phyloP scores from a whole-genome alignment of 2,329 filamentous ascomycete genomes.

The Neonectria ditissima region DNA sequence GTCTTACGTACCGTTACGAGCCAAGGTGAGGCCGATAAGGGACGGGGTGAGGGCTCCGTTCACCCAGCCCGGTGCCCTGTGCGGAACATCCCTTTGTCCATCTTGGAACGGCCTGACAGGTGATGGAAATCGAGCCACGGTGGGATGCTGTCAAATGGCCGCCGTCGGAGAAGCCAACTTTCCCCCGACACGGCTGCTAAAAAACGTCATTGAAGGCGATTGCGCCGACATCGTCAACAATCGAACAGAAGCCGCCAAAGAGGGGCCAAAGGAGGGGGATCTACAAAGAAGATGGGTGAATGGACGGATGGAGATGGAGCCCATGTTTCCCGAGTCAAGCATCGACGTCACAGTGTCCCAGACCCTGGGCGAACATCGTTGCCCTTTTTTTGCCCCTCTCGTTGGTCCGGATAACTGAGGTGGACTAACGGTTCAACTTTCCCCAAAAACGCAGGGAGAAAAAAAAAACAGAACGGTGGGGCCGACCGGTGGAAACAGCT shows the following conservation, averaged over 20 bases:
- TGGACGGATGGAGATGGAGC: too few relatives aligned
- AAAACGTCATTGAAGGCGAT: slow-evolving; percentile 4
- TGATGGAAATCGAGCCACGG: slow-evolving; percentile 5
- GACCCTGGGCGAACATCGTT: too few relatives aligned
- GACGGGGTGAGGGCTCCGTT: slow-evolving; percentile 7
- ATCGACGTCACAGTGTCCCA: slow-evolving; percentile 27
- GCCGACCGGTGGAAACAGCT: slow-evolving; percentile 14
- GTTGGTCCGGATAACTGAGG: slow-evolving; percentile 6
- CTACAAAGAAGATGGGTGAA: not conserved
- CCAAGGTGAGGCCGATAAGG: slow-evolving; percentile 10
- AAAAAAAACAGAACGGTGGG: too few relatives aligned
- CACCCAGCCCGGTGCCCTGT: slow-evolving; percentile 20
- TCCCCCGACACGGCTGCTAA: not conserved
- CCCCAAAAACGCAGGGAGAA: slow-evolving; percentile 16
- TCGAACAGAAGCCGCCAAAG: not conserved
- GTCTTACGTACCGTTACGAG: not conserved
- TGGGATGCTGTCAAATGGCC: slow-evolving; percentile 3
- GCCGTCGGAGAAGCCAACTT: not conserved
- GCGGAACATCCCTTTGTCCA: slow-evolving; percentile 19
- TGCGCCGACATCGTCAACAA: not conserved
- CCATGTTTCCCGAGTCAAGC: not conserved
- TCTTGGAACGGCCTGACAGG: not conserved
- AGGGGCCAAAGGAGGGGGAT: slow-evolving; percentile 1
- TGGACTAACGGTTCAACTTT: slow-evolving; percentile 17
- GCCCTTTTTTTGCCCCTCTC: not conserved